Conservation (phyloP, 2,329 filamentous ascomycete genomes). For the Apiospora malaysiana region DNA sequence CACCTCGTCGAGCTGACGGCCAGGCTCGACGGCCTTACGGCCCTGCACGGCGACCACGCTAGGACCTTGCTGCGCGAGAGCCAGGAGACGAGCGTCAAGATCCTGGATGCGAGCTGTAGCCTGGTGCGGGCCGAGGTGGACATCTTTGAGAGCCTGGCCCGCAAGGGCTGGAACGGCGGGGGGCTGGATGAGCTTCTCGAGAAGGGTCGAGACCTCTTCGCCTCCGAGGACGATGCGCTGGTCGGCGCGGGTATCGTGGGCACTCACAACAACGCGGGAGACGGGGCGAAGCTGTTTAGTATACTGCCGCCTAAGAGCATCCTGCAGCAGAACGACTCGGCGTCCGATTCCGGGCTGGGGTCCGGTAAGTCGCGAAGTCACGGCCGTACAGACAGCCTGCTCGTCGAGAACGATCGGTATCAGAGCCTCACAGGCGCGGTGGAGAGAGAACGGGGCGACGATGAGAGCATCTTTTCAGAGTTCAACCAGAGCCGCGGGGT, state of each 20-base stretch:
- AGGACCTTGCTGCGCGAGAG: slow-evolving; percentile 64
- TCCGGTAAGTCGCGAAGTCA: slow-evolving; percentile 38
- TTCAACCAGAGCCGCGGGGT: slow-evolving; percentile 60
- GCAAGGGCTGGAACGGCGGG: slow-evolving; percentile 72
- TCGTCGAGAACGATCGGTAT: slow-evolving; percentile 59
- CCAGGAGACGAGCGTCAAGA: slow-evolving; percentile 67
- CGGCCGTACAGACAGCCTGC: slow-evolving; percentile 59
- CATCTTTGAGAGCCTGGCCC: slow-evolving; percentile 70
- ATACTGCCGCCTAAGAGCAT: slow-evolving; percentile 70
- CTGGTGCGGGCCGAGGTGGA: slow-evolving; percentile 72
- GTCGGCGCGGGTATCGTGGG: slow-evolving; percentile 32
- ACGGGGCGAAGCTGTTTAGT: slow-evolving; percentile 63
- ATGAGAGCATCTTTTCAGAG: slow-evolving; percentile 61
- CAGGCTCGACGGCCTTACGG: slow-evolving; percentile 67
- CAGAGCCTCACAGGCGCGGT: slow-evolving; percentile 62
- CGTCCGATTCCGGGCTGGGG: slow-evolving; percentile 43
- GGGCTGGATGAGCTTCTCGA: slow-evolving; percentile 71
- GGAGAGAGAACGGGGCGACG: slow-evolving; percentile 45
- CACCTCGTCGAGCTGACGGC: slow-evolving; percentile 68
- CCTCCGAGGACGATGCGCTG: slow-evolving; percentile 44
- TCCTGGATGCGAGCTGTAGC: slow-evolving; percentile 69
- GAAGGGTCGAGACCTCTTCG: slow-evolving; percentile 67
- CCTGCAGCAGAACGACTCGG: slow-evolving; percentile 53
- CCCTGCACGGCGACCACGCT: slow-evolving; percentile 65
- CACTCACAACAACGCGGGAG: slow-evolving; percentile 39